phyloP scores from a whole-genome alignment of 768 basidiomycete species.

The Leccinum uliginosum region DNA sequence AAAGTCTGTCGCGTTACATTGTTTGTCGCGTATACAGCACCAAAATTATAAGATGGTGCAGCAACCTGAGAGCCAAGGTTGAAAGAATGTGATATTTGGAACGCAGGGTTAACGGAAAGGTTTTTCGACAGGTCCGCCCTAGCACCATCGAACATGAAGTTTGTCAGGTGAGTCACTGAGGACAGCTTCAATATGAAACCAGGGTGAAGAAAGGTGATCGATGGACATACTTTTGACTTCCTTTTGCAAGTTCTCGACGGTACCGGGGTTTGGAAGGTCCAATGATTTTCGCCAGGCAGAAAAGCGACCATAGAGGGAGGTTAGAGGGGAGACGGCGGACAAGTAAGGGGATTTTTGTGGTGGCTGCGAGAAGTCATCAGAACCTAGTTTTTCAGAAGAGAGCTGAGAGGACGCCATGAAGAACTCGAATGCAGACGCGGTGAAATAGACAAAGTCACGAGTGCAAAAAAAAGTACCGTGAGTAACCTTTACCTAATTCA shows the following conservation, averaged over 20 bases:
- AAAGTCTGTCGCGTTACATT: conserved; percentile 43
- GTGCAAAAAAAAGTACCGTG: conserved; percentile 33
- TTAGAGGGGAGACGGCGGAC: conserved; percentile 47
- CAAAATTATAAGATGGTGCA: conserved; percentile 90
- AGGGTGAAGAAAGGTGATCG: conserved; percentile 2
- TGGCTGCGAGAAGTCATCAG: conserved; percentile 33
- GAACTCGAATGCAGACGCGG: conserved; percentile 12
- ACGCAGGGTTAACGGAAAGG: conserved; percentile 89
- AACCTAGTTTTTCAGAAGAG: conserved; percentile 38
- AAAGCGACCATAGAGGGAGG: conserved; percentile 67
- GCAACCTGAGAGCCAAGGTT: conserved; percentile 81
- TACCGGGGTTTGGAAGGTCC: conserved; percentile 87
- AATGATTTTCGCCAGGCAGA: conserved; percentile 77
- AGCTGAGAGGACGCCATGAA: conserved; percentile 44
- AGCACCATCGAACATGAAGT: conserved; percentile 96
- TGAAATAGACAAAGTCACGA: conserved; percentile 20
- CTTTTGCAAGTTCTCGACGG: conserved; percentile 87
- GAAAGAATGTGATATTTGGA: conserved; percentile 98
- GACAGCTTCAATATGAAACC: background rate
- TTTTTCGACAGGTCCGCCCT: conserved; percentile 94
- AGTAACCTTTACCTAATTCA: conserved; percentile 17
- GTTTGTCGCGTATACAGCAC: conserved; percentile 84
- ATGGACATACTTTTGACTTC: conserved; percentile 76
- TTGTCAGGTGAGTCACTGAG: conserved; percentile 83
- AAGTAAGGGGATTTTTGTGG: conserved; percentile 37